A percentile compares a stretch with the other conserved stretches of the same genome.
Conservation (phyloP, 2,329 filamentous ascomycete genomes). For the Calonectria henricotiae region DNA sequence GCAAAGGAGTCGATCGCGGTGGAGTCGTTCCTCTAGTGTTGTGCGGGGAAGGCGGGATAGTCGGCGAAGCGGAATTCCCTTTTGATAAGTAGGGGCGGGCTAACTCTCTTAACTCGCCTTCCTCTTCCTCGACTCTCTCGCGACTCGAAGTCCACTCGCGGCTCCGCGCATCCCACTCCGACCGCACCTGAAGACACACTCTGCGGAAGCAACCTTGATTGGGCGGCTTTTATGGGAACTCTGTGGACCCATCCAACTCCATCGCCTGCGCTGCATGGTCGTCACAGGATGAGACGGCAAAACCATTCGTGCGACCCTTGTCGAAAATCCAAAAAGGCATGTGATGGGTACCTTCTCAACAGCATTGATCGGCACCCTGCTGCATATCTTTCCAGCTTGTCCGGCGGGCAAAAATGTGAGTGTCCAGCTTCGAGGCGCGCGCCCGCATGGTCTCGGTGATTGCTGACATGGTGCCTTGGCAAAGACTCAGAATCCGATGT, state of each 20-base stretch:
- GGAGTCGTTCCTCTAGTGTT: conserved; percentile 38
- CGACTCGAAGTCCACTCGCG: conserved; percentile 25
- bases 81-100: conserved; percentile 34
- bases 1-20: conserved; percentile 29
- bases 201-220: conserved; percentile 27
- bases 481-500: conserved; percentile 25
- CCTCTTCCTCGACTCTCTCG: conserved; percentile 22
- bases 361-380: conserved; percentile 25
- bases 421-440: background rate
- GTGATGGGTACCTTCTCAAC: conserved; percentile 49
- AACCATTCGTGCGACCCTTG: conserved; percentile 52
- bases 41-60: conserved; percentile 36
- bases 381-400: conserved; percentile 18
- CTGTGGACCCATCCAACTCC: conserved; percentile 12
- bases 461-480: conserved; percentile 19
- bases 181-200: conserved; percentile 13
- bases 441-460: background rate
- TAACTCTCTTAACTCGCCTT: conserved; percentile 23
- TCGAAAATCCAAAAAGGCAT: conserved; percentile 50
- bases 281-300: conserved; percentile 41
- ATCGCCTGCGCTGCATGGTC: conserved; percentile 31
- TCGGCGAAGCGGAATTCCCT: conserved; percentile 36
- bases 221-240: conserved; percentile 17
- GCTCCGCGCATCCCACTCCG: conserved; percentile 29
- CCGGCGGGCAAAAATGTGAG: conserved; percentile 22